Evolutionary conservation across 2,329 filamentous ascomycete species (phyloP).

Genomic region (Sclerotinia trifoliorum): DNA sequence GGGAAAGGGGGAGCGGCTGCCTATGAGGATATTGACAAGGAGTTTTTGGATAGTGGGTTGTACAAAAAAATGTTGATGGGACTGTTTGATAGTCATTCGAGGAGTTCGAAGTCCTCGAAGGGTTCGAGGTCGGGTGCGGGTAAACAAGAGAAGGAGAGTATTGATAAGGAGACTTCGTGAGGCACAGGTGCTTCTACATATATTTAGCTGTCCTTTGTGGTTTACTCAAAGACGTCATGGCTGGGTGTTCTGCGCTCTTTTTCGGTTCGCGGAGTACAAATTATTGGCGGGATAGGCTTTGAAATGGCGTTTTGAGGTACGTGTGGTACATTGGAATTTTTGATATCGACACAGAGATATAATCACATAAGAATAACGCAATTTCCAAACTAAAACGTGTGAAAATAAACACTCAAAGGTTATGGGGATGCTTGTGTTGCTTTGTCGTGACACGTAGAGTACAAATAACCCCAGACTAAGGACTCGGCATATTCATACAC

Average conservation of each 20-base stretch:
- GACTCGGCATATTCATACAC: neutral
- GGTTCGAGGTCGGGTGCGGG: neutral
- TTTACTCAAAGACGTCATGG: neutral
- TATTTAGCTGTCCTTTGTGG: neutral
- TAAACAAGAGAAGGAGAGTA: neutral
- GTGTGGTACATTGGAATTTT: neutral
- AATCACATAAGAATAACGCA: neutral
- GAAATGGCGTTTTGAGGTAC: neutral
- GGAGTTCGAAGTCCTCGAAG: neutral
- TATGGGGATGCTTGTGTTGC: neutral
- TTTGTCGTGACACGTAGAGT: no score
- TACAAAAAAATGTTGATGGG: slow-evolving; percentile 21
- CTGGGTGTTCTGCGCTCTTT: neutral
- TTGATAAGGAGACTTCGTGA: neutral
- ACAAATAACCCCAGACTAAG: neutral
- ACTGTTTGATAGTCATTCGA: slow-evolving; percentile 12
- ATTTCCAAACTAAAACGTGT: neutral
- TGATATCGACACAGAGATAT: neutral
- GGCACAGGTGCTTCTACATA: neutral
- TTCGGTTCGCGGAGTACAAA: neutral
- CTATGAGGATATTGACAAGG: slow-evolving; percentile 19
- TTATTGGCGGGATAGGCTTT: neutral
- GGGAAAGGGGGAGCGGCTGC: slow-evolving; percentile 14
- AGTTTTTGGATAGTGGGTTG: slow-evolving; percentile 16
- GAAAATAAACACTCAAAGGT: neutral